A percentile compares a stretch with the other conserved stretches of the same genome.
Conservation (phyloP, 192 early-diverging fungal species). For the Umbelopsis isabellina region DNA sequence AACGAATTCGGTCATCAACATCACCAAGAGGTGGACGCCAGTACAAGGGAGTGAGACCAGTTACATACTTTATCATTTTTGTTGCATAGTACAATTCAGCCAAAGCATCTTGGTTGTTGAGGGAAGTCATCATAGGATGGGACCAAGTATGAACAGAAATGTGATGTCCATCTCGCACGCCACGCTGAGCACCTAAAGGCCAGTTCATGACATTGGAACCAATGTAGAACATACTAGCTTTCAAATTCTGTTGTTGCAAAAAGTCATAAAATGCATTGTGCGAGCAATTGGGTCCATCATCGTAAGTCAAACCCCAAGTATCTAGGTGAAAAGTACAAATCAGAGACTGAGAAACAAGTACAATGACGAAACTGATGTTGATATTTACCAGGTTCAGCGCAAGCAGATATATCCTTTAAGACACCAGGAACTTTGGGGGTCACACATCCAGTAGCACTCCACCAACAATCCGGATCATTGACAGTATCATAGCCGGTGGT, state of each 20-base stretch:
- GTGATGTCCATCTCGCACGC: slow-evolving; percentile 57
- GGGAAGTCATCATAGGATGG: slow-evolving; percentile 52
- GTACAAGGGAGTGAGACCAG: slow-evolving; percentile 53
- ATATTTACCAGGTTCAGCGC: slow-evolving; percentile 29
- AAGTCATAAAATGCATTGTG: slow-evolving; percentile 47
- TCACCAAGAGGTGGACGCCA: slow-evolving; percentile 56
- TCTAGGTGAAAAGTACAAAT: not conserved
- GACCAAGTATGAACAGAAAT: slow-evolving; percentile 69
- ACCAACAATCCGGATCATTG: slow-evolving; percentile 41
- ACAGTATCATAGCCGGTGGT: slow-evolving; percentile 22
- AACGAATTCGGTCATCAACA: slow-evolving; percentile 56
- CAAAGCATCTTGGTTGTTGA: slow-evolving; percentile 48
- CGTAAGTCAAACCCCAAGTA: slow-evolving; percentile 48
- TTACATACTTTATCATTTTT: slow-evolving; percentile 51
- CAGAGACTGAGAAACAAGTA: not conserved
- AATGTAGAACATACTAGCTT: slow-evolving; percentile 46
- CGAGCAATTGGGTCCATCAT: slow-evolving; percentile 59
- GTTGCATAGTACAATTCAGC: slow-evolving; percentile 62
- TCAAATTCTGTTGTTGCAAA: slow-evolving; percentile 47
- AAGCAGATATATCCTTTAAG: slow-evolving; percentile 36
- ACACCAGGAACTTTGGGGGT: slow-evolving; percentile 25
- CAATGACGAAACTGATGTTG: too few species aligned
- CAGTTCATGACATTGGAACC: slow-evolving; percentile 45
- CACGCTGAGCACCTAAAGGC: slow-evolving; percentile 41
- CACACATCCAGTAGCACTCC: slow-evolving; percentile 38